phyloP scores from a whole-genome alignment of 78 protist species.

The slime mould (Dictyostelium discoideum) region dicty_2.7 NC_007090.3:4075001-4075500 shows the following conservation, averaged over 20 bases:
- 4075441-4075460: constrained; percentile 75
- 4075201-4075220: no score
- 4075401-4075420: constrained; percentile 67
- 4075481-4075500: not conserved
- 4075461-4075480: constrained; percentile 70
- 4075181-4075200: not conserved
- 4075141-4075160: not conserved
- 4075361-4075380: constrained; percentile 36
- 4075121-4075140: not conserved
- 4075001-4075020: not conserved
- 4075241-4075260: constrained; percentile 63
- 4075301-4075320: constrained; percentile 16
- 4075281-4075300: constrained; percentile 40
- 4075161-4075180: not conserved
- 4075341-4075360: constrained; percentile 40
- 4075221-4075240: constrained; percentile 22
- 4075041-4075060: constrained; percentile 35
- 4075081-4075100: constrained; percentile 4
- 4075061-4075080: constrained; percentile 21
- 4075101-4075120: not conserved
- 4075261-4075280: constrained; percentile 38
- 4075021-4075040: constrained; percentile 1
- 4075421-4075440: constrained; percentile 58
- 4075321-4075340: constrained; percentile 49
- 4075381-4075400: constrained; percentile 51